Evolutionary conservation across 192 early-diverging fungal genomes (phyloP).

Genomic region (Gigaspora rosea): DNA sequence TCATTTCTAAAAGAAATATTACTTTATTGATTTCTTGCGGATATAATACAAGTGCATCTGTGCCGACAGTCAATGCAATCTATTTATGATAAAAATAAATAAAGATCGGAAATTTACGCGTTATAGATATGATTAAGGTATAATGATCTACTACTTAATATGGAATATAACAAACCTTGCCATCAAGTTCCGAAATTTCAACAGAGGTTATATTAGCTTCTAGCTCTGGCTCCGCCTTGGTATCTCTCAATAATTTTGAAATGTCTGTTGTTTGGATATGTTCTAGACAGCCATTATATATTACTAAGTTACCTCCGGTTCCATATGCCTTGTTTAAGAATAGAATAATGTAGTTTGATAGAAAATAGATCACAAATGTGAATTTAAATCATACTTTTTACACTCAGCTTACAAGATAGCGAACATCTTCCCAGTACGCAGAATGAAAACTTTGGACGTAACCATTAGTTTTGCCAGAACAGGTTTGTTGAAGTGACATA

Average conservation of each 20-base stretch:
- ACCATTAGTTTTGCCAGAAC: slow-evolving; percentile 55
- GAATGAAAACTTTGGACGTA: slow-evolving; percentile 48
- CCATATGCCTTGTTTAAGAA: slow-evolving; percentile 47
- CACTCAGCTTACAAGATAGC: slow-evolving; percentile 50
- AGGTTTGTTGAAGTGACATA: slow-evolving; percentile 60
- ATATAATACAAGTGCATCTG: slow-evolving; percentile 24
- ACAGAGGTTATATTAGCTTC: slow-evolving; percentile 43
- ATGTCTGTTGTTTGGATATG: slow-evolving; percentile 45
- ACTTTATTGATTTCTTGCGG: slow-evolving; percentile 12
- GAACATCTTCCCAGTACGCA: slow-evolving; percentile 39
- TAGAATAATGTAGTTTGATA: slow-evolving; percentile 1
- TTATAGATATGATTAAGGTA: not conserved
- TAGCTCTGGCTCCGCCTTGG: slow-evolving; percentile 22
- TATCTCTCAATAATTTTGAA: slow-evolving; percentile 35
- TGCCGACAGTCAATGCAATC: slow-evolving; percentile 32
- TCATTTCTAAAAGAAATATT: slow-evolving; percentile 1
- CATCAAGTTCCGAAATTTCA: slow-evolving; percentile 41
- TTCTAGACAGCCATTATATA: slow-evolving; percentile 50
- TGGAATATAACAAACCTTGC: slow-evolving; percentile 46
- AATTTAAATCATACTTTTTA: not conserved
- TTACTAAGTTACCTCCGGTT: slow-evolving; percentile 50
- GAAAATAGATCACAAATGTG: not conserved
- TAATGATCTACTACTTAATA: slow-evolving; percentile 34
- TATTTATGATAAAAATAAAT: not conserved
- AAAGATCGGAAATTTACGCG: not conserved